phyloP scores from a whole-genome alignment of 371 early-diverging fungal genomes.

The Apophysomyces variabilis region DNA sequence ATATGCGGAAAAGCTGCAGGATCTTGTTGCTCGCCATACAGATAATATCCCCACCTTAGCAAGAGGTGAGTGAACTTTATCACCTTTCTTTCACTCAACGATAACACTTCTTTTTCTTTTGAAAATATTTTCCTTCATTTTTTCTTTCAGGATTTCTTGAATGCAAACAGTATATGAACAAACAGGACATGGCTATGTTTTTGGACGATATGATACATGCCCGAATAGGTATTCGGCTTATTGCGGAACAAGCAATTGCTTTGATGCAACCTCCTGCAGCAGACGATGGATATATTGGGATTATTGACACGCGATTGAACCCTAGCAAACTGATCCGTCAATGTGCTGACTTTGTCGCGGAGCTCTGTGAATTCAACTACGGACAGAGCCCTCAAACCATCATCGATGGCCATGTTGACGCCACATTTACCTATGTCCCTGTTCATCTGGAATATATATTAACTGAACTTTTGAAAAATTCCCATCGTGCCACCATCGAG shows the following conservation, averaged over 20 bases:
- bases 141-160: slow-evolving; percentile 37
- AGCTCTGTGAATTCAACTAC: slow-evolving; percentile 93
- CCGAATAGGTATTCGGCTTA: slow-evolving; percentile 93
- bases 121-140: not conserved
- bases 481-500: slow-evolving; percentile 92
- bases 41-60: slow-evolving; percentile 87
- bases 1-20: slow-evolving; percentile 70
- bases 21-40: slow-evolving; percentile 75
- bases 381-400: slow-evolving; percentile 79
- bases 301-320: slow-evolving; percentile 79
- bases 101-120: not conserved
- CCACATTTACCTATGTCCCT: slow-evolving; percentile 87
- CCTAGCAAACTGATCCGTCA: slow-evolving; percentile 72
- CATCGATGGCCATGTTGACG: slow-evolving; percentile 80
- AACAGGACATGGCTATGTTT: slow-evolving; percentile 74
- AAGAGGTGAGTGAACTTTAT: slow-evolving; percentile 57
- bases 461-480: slow-evolving; percentile 92
- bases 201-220: slow-evolving; percentile 91
- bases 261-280: slow-evolving; percentile 49
- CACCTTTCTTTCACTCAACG: not conserved
- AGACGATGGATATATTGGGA: slow-evolving; percentile 73
- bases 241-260: slow-evolving; percentile 93
- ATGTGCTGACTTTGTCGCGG: slow-evolving; percentile 77
- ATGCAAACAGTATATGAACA: slow-evolving; percentile 87
- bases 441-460: slow-evolving; percentile 96